phyloP scores from a whole-genome alignment of 306 rosid genomes.

The Delonix regia region DNA sequence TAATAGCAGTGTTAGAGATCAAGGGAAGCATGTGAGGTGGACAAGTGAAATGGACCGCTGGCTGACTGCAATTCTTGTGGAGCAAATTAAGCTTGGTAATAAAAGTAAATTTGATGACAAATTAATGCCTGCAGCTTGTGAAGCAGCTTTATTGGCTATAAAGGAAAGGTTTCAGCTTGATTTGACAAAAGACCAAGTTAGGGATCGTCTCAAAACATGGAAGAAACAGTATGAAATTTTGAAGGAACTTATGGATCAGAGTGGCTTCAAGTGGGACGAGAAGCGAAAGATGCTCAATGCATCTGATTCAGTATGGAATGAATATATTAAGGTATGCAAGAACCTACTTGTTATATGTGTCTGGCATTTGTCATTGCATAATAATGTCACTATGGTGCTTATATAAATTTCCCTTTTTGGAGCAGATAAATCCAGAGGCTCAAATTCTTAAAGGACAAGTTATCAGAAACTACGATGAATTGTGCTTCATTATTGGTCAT shows the following conservation, averaged over 20 bases:
- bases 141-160: slow-evolving; percentile 53
- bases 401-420: slow-evolving; percentile 23
- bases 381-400: slow-evolving; percentile 17
- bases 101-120: slow-evolving; percentile 47
- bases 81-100: slow-evolving; percentile 56
- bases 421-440: slow-evolving; percentile 57
- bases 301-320: slow-evolving; percentile 53
- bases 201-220: slow-evolving; percentile 59
- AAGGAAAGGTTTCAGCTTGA: slow-evolving; percentile 50
- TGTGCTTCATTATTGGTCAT: slow-evolving; percentile 51
- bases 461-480: slow-evolving; percentile 54
- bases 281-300: slow-evolving; percentile 55
- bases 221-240: slow-evolving; percentile 49
- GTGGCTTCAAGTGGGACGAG: slow-evolving; percentile 60
- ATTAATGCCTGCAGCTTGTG: slow-evolving; percentile 51
- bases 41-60: slow-evolving; percentile 62
- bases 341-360: slow-evolving; percentile 16
- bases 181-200: slow-evolving; percentile 52
- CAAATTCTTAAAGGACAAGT: slow-evolving; percentile 54
- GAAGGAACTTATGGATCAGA: slow-evolving; percentile 45
- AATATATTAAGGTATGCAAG: slow-evolving; percentile 50
- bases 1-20: slow-evolving; percentile 43
- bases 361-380: slow-evolving; percentile 20
- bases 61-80: slow-evolving; percentile 47
- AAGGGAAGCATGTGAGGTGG: slow-evolving; percentile 52